Conservation (phyloP, 2,329 filamentous ascomycete species). For the Lasiodiplodia gonubiensis region DNA sequence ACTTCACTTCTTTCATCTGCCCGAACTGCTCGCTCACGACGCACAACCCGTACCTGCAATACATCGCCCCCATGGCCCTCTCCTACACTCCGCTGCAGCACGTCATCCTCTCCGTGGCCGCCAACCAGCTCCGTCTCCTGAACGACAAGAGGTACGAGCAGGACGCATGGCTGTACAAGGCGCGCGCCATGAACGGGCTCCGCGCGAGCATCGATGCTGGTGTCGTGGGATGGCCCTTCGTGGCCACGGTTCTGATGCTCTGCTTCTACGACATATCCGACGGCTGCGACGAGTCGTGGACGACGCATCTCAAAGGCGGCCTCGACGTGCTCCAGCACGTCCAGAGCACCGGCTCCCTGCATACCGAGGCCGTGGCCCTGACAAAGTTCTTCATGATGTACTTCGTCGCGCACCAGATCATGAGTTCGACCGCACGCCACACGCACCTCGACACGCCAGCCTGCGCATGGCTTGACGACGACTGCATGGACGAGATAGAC, state of each 20-base stretch:
- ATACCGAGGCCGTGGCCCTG: slow-evolving; percentile 33
- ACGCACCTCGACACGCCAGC: slow-evolving; percentile 25
- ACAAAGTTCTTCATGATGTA: slow-evolving; percentile 39
- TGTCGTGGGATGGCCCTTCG: slow-evolving; percentile 33
- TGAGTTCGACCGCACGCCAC: slow-evolving; percentile 36
- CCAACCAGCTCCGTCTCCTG: slow-evolving; percentile 39
- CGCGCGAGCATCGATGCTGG: slow-evolving; percentile 33
- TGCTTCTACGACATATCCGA: slow-evolving; percentile 46
- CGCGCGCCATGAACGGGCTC: slow-evolving; percentile 36
- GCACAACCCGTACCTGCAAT: slow-evolving; percentile 40
- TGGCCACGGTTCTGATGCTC: slow-evolving; percentile 43
- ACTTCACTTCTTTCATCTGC: slow-evolving; percentile 40
- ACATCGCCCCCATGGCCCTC: slow-evolving; percentile 36
- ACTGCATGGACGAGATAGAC: slow-evolving; percentile 40
- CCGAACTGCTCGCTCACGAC: slow-evolving; percentile 41
- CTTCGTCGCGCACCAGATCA: slow-evolving; percentile 44
- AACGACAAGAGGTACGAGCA: slow-evolving; percentile 35
- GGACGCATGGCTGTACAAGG: slow-evolving; percentile 37
- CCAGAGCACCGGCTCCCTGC: slow-evolving; percentile 3
- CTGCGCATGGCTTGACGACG: slow-evolving; percentile 34
- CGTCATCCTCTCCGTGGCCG: slow-evolving; percentile 39
- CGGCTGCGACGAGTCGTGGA: slow-evolving; percentile 41
- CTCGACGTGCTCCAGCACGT: slow-evolving; percentile 36
- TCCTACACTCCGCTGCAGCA: slow-evolving; percentile 35
- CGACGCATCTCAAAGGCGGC: slow-evolving; percentile 40